A percentile compares a stretch with the other conserved stretches of the same genome.
Conservation (phyloP, 75 land plant genomes). For the Selaginella tamariscina region DNA sequence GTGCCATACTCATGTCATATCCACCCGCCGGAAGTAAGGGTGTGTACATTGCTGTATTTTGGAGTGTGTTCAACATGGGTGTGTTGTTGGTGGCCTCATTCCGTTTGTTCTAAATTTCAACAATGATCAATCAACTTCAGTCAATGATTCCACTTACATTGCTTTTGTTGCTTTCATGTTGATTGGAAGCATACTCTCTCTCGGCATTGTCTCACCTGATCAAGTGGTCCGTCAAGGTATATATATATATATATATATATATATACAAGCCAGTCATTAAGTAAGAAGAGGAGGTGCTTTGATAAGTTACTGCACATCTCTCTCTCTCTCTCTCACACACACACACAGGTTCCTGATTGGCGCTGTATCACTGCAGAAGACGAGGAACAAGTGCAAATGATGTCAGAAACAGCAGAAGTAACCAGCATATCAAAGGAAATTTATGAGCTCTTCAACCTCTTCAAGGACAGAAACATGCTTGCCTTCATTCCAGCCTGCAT, state of each 20-base stretch:
- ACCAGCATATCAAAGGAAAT: background rate
- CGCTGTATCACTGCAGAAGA: too few relatives aligned
- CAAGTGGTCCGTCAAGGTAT: conserved; percentile 7
- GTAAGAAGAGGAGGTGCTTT: too few relatives aligned
- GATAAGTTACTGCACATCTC: too few relatives aligned
- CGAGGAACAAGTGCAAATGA: too few relatives aligned
- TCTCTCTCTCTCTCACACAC: too few relatives aligned
- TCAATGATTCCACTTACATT: background rate
- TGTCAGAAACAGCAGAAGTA: too few relatives aligned
- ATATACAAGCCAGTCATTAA: too few relatives aligned
- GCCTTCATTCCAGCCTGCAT: background rate
- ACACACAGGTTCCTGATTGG: too few relatives aligned
- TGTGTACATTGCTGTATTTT: background rate
- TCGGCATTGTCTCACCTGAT: conserved; percentile 1
- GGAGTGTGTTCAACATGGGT: conserved; percentile 4
- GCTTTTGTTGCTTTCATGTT: background rate
- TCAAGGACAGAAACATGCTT: background rate
- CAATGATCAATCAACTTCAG: background rate
- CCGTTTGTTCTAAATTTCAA: background rate
- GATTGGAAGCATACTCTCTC: background rate
- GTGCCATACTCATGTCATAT: conserved; percentile 5
- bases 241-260: too few relatives aligned
- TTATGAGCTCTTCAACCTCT: background rate
- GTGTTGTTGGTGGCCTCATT: background rate
- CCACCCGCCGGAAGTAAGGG: background rate